Base-by-base conservation (phyloP, 2,329 filamentous ascomycete species). In the Fusarium sp. region DNA sequence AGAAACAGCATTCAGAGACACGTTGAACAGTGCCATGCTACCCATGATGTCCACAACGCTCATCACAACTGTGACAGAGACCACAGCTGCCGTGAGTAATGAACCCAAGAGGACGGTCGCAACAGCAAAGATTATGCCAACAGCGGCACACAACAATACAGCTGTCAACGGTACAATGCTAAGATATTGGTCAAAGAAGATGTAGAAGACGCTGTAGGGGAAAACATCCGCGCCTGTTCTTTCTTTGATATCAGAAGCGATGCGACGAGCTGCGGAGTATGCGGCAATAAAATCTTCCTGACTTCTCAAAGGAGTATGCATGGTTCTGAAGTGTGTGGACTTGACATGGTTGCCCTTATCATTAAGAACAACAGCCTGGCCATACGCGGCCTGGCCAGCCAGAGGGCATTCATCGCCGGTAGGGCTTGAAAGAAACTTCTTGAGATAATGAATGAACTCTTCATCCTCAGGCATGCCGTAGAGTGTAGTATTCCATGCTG, bases 181-280 rank as follows among this genome's bases (percentile, higher is more conserved):
- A 11, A 94, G 89, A 80, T 99, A 99, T 81, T 98, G 96, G 81
- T 99, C 96, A 81, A 99, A 99, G 89, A 98, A 99, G 81, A 99
- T 95, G 85, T 99, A 99, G 82, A 98, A 98, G 69, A 98, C 92
- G 76, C 94, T 97, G 85, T 99, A 99, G 0, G 96, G 94, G 87
- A 99, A 99, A 7, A 99, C 92, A 31, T 96, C 91, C 28, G 94
- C 90, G 10, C 91, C 89, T 9, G 95, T 95, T 58, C 88, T 87
- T 60, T 89, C 83, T 20, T 88, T 92, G 58, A 99, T 91, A 35
- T 93, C 92, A 18, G 90, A 85, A 0, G 96, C 91, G 72, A 99
- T 98, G 69, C 96, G 93, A 24, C 96, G 93, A 7, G 96, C 96
- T 3, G 96, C 90, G 10, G 92, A 91, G 81, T 98, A 98, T 0